Conservation (phyloP, 177 flowering plant species). For the Vitis hybrid region DNA sequence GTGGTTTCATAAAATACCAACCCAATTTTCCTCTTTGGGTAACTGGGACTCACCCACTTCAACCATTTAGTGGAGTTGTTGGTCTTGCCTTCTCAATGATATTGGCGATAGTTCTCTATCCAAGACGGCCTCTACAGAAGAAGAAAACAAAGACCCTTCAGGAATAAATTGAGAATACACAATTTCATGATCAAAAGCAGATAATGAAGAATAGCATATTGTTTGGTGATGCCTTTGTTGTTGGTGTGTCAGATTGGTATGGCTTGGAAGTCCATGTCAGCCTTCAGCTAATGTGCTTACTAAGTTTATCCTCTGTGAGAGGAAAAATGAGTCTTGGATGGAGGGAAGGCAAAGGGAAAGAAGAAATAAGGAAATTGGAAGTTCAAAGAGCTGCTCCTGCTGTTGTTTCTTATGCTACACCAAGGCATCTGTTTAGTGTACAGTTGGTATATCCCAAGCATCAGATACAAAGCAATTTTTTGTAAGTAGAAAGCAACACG, state of each 20-base stretch:
- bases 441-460: not conserved
- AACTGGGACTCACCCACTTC: slow-evolving; percentile 56
- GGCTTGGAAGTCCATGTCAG: not conserved
- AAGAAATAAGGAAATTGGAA: not conserved
- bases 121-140: slow-evolving; percentile 31
- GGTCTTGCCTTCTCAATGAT: slow-evolving; percentile 59
- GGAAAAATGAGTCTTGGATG: not conserved
- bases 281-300: not conserved
- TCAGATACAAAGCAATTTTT: not conserved
- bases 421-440: not conserved
- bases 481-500: slow-evolving; percentile 1
- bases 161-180: slow-evolving; percentile 14
- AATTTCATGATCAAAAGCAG: not conserved
- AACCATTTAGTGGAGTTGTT: slow-evolving; percentile 78
- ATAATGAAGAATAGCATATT: not conserved
- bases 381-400: slow-evolving; percentile 1
- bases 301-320: not conserved
- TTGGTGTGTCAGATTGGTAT: not conserved
- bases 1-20: slow-evolving; percentile 55
- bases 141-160: slow-evolving; percentile 22
- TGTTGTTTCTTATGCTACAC: not conserved
- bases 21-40: slow-evolving; percentile 55
- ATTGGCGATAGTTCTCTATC: slow-evolving; percentile 61
- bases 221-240: not conserved
- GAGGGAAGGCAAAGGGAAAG: not conserved